A percentile compares a stretch with the other conserved stretches of the same genome.
These are phyloP conservation scores for Trametes sanguinea DNA, from an alignment of 768 basidiomycete species.

Conservation along the genomic window DNA sequence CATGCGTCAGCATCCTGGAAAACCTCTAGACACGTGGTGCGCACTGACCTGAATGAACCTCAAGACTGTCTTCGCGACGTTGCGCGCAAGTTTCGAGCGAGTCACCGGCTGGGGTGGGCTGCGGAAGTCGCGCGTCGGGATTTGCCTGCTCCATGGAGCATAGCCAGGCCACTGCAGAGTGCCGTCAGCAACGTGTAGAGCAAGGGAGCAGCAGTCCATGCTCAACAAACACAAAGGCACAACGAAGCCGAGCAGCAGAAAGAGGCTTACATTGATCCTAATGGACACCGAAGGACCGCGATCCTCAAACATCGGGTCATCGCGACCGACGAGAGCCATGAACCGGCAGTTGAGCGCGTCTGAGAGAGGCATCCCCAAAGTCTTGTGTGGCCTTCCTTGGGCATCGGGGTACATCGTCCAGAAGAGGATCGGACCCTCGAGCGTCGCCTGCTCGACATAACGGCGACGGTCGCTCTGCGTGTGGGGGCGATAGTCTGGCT, in stretches of 20 bases:
- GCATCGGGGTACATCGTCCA: conserved; percentile 49
- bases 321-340: conserved; percentile 54
- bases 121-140: conserved; percentile 79
- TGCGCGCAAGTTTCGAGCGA: conserved; percentile 73
- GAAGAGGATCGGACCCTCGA: conserved; percentile 69
- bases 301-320: conserved; percentile 67
- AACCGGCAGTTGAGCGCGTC: conserved; percentile 67
- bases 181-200: conserved; percentile 17
- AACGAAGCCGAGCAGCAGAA: not conserved
- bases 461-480: conserved; percentile 76
- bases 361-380: conserved; percentile 57
- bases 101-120: conserved; percentile 80
- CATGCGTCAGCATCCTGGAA: no score
- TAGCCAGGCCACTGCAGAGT: conserved; percentile 75
- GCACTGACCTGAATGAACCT: conserved; percentile 62
- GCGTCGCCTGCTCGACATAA: conserved; percentile 69
- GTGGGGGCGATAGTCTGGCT: conserved; percentile 72
- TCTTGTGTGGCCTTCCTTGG: no score
- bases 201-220: not conserved
- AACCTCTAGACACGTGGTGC: conserved; percentile 3
- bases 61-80: conserved; percentile 73
- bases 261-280: conserved; percentile 60
- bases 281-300: conserved; percentile 83
- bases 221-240: not conserved
- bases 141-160: conserved; percentile 75